A percentile compares a stretch with the other conserved stretches of the same genome.
phyloP scores from a whole-genome alignment of 331 rosid species.

The Phaseolus coccineus region DNA sequence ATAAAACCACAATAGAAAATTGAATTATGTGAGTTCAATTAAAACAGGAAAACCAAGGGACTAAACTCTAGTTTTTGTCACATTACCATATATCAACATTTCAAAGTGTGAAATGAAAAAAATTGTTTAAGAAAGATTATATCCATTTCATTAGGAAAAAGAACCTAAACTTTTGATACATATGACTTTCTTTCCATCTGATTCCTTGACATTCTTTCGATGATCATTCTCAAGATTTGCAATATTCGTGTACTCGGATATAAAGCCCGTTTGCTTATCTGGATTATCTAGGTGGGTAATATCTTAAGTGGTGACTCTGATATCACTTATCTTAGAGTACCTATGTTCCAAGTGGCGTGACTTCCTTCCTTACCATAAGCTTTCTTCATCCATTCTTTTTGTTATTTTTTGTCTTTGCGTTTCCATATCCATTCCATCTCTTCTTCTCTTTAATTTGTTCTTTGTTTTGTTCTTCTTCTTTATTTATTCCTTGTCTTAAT shows the following conservation, averaged over 20 bases:
- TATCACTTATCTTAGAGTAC: too few species aligned
- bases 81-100: not conserved
- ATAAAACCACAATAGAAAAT: not conserved
- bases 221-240: constrained; percentile 48
- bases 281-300: too few species aligned
- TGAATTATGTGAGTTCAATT: not conserved
- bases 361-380: too few species aligned
- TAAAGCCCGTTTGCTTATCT: constrained; percentile 50
- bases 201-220: constrained; percentile 40
- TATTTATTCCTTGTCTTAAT: too few species aligned
- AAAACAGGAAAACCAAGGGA: constrained; percentile 1
- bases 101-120: constrained; percentile 1
- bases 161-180: constrained; percentile 27
- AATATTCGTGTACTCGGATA: constrained; percentile 70
- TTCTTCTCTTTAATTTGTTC: too few species aligned
- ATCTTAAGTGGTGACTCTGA: too few species aligned
- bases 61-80: not conserved
- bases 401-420: too few species aligned
- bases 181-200: constrained; percentile 53
- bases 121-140: constrained; percentile 6
- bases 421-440: too few species aligned
- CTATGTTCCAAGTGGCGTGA: too few species aligned
- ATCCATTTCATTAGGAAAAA: constrained; percentile 2
- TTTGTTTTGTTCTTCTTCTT: too few species aligned
- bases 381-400: too few species aligned